Evolutionary conservation across 1,284 basidiomycete genomes (phyloP).

Genomic region (Veloboletus limbatus): DNA sequence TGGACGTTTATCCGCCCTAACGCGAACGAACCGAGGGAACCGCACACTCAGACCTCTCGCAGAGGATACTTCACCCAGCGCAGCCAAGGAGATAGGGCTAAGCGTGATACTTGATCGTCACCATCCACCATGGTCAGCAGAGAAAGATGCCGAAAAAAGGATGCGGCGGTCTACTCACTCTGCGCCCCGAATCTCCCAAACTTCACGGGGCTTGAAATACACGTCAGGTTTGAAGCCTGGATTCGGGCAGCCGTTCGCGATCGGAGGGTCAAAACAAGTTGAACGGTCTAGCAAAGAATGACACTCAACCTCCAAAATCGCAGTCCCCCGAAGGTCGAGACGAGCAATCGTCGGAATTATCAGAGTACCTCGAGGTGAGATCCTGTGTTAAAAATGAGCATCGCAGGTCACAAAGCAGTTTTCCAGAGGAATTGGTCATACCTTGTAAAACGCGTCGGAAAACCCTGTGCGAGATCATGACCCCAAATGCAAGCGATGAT

Average conservation of each 20-base stretch:
- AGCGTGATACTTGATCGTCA: constrained; percentile 65
- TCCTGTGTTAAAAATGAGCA: constrained; percentile 34
- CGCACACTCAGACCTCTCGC: constrained; percentile 78
- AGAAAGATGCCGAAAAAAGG: not conserved
- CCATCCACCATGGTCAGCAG: constrained; percentile 8
- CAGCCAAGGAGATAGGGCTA: constrained; percentile 86
- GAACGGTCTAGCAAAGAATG: constrained; percentile 2
- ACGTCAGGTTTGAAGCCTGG: constrained; percentile 75
- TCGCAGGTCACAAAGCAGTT: no score
- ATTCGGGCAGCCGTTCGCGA: not conserved
- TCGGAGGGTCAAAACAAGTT: not conserved
- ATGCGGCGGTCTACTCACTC: constrained; percentile 52
- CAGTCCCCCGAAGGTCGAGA: constrained; percentile 58
- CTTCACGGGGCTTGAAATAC: constrained; percentile 83
- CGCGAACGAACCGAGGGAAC: constrained; percentile 85
- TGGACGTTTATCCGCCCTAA: constrained; percentile 78
- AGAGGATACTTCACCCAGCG: constrained; percentile 62
- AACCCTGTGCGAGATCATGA: constrained; percentile 56
- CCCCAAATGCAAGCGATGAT: not conserved
- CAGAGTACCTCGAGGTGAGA: constrained; percentile 63
- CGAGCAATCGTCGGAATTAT: constrained; percentile 66
- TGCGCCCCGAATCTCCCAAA: constrained; percentile 91
- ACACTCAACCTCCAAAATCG: constrained; percentile 61
- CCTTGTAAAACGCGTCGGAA: constrained; percentile 86
- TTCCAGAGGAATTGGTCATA: constrained; percentile 14